phyloP scores from a whole-genome alignment of 768 basidiomycete species.

The Harrya chromipes region DNA sequence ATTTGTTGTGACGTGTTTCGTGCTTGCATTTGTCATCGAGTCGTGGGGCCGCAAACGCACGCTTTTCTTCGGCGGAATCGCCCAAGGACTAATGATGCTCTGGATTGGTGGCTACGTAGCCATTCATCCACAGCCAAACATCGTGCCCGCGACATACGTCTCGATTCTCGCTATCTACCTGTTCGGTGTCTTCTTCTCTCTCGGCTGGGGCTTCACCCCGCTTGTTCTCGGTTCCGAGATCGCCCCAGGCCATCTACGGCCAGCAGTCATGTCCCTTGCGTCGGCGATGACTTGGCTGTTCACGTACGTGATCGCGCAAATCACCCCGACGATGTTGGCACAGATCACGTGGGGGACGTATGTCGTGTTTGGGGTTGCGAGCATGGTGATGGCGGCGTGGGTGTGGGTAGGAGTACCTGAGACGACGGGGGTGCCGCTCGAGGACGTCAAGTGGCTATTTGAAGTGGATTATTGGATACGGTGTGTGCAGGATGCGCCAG shows the following conservation, averaged over 20 bases:
- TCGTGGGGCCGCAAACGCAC: constrained; percentile 38
- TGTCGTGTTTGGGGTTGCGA: constrained; percentile 31
- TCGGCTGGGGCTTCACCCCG: constrained; percentile 34
- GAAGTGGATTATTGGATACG: constrained; percentile 28
- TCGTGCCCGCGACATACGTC: constrained; percentile 33
- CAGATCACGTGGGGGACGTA: constrained; percentile 30
- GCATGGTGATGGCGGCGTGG: constrained; percentile 32
- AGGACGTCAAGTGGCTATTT: constrained; percentile 37
- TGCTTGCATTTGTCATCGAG: constrained; percentile 38
- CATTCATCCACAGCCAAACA: constrained; percentile 23
- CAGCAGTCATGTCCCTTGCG: constrained; percentile 31
- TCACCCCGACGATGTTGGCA: constrained; percentile 36
- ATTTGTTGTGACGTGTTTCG: constrained; percentile 28
- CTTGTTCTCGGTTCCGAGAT: constrained; percentile 36
- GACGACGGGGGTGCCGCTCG: constrained; percentile 38
- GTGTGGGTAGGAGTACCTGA: constrained; percentile 39
- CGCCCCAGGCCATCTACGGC: constrained; percentile 36
- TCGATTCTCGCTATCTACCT: constrained; percentile 37
- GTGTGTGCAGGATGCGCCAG: constrained; percentile 33
- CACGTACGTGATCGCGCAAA: constrained; percentile 37
- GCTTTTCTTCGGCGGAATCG: constrained; percentile 36
- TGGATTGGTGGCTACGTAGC: constrained; percentile 34
- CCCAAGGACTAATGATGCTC: constrained; percentile 36
- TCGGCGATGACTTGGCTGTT: constrained; percentile 35
- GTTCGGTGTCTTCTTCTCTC: constrained; percentile 35